Conservation (phyloP, 345 rosid species). For the Rubroshorea leprosula region DNA sequence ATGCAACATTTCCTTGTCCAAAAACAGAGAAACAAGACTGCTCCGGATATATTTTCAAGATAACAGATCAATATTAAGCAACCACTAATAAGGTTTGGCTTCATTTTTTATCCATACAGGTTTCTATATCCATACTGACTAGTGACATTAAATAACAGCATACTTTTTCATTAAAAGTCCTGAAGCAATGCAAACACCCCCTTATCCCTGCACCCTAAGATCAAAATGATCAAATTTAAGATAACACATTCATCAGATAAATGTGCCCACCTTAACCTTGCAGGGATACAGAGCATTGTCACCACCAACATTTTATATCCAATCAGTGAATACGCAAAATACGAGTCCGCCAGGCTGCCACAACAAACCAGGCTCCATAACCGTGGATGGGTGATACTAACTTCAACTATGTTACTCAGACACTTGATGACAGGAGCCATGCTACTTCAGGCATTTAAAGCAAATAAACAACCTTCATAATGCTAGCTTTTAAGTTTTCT, state of each 20-base stretch:
- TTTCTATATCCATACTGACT: too few relatives aligned
- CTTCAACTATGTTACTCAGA: constrained; percentile 49
- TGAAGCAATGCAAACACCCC: constrained; percentile 24
- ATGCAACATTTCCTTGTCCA: not conserved
- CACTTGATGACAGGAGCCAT: constrained; percentile 30
- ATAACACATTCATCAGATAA: constrained; percentile 74
- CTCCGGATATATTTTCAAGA: too few relatives aligned
- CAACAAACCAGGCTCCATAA: constrained; percentile 75
- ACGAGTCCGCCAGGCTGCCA: constrained; percentile 93
- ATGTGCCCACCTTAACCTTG: constrained; percentile 98
- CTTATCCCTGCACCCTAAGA: constrained; percentile 95
- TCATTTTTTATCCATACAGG: too few relatives aligned
- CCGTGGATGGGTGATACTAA: constrained; percentile 55
- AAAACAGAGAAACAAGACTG: not conserved
- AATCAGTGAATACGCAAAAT: constrained; percentile 27
- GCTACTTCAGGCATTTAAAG: constrained; percentile 26
- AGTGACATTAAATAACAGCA: not conserved
- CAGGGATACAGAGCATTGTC: constrained; percentile 91
- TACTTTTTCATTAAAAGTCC: constrained; percentile 3
- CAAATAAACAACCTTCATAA: constrained; percentile 16
- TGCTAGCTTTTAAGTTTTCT: constrained; percentile 10
- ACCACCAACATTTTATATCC: constrained; percentile 37
- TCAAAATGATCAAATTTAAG: constrained; percentile 59
- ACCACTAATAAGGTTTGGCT: too few relatives aligned
- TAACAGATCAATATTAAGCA: too few relatives aligned